phyloP scores from a whole-genome alignment of 495 filamentous ascomycete genomes.

The Bombardia bombarda region DNA sequence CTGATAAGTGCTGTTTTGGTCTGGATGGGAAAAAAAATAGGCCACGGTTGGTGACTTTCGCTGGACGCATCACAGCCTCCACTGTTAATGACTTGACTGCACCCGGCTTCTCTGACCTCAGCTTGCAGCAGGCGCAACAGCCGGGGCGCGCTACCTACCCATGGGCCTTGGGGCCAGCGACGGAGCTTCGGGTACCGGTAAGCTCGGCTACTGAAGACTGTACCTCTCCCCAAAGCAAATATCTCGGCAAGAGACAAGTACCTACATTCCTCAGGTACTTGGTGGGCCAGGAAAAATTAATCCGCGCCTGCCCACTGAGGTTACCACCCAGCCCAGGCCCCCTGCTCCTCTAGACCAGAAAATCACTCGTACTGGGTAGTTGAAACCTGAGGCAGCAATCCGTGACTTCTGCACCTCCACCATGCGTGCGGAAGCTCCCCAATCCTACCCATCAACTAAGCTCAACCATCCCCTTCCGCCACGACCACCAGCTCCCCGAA shows the following conservation, averaged over 20 bases:
- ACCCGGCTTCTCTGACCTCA: not conserved
- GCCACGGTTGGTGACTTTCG: not conserved
- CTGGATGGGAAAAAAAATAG: not conserved
- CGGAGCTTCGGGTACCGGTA: not conserved
- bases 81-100: not conserved
- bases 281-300: not conserved
- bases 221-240: not conserved
- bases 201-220: not conserved
- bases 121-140: not conserved
- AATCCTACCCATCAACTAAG: slow-evolving; percentile 6
- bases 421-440: slow-evolving; percentile 2
- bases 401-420: not conserved
- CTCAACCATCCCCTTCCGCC: not conserved
- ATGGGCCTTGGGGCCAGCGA: not conserved
- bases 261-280: not conserved
- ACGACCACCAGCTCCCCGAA: not conserved
- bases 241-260: not conserved
- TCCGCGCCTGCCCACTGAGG: not conserved
- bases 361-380: not conserved
- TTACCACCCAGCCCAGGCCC: not conserved
- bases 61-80: slow-evolving; percentile 2
- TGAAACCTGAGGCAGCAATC: slow-evolving; percentile 6
- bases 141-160: not conserved
- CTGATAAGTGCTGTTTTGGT: not conserved
- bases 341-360: too few relatives aligned